These are phyloP conservation scores for Penstemon davidsonii DNA, from an alignment of 257 asterid genomes.

Conservation along the genomic window DNA sequence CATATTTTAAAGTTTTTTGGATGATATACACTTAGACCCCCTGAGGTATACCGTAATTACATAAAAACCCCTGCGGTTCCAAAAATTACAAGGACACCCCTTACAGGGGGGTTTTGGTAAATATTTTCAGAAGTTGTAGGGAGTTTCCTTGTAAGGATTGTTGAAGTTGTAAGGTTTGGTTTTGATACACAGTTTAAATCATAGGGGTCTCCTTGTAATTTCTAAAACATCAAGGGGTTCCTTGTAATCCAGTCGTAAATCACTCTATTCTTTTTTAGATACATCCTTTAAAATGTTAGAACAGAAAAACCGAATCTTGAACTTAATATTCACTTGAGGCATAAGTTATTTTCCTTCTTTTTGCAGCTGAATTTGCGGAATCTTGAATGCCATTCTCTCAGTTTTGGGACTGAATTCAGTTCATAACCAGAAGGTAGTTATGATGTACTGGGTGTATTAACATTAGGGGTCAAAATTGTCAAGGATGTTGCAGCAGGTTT, in stretches of 20 bases:
- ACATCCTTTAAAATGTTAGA: neutral
- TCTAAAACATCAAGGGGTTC: too few relatives aligned
- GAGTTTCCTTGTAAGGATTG: too few relatives aligned
- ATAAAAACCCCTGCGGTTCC: neutral
- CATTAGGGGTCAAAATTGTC: neutral
- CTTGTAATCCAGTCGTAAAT: too few relatives aligned
- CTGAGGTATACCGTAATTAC: neutral
- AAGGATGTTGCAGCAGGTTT: neutral
- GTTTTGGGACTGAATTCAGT: slow-evolving; percentile 66
- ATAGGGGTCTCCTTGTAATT: too few relatives aligned
- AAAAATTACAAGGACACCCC: too few relatives aligned
- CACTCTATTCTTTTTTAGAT: too few relatives aligned
- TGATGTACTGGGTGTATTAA: neutral
- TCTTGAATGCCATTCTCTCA: slow-evolving; percentile 81
- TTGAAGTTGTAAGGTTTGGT: too few relatives aligned
- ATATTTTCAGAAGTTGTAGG: too few relatives aligned
- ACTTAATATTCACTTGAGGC: slow-evolving; percentile 8
- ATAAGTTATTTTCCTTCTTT: neutral
- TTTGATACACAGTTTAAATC: too few relatives aligned
- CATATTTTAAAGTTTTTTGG: neutral
- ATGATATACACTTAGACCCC: too few relatives aligned
- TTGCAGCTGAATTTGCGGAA: slow-evolving; percentile 92
- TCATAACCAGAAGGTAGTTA: slow-evolving; percentile 37
- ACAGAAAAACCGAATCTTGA: neutral
- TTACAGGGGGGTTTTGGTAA: too few relatives aligned